These are phyloP conservation scores for Phylloporus scabripes DNA, from an alignment of 768 basidiomycete genomes.

Conservation along the genomic window DNA sequence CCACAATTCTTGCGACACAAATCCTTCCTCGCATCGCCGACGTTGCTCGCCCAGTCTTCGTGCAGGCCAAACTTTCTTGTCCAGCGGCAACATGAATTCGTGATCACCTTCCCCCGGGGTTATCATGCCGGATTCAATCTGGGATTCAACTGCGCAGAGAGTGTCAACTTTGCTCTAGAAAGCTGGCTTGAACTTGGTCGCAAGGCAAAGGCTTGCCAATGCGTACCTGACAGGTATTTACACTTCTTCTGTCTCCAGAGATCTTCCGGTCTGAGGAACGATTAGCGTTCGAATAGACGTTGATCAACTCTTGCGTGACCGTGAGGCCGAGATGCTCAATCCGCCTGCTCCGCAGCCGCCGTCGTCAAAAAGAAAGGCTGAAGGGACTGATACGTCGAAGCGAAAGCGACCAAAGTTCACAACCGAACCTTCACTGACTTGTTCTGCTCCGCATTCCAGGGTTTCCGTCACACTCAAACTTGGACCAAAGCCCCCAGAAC, in stretches of 20 bases:
- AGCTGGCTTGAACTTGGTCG: conserved; percentile 90
- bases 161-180: conserved; percentile 93
- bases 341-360: conserved; percentile 3
- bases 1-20: conserved; percentile 96
- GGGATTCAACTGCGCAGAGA: conserved; percentile 95
- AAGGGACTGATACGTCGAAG: conserved; percentile 25
- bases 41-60: conserved; percentile 68
- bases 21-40: conserved; percentile 89
- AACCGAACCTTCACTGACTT: conserved; percentile 3
- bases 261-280: conserved; percentile 6
- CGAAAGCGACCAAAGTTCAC: conserved; percentile 24
- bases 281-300: conserved; percentile 89
- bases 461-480: conserved; percentile 61
- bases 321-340: conserved; percentile 43
- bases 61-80: conserved; percentile 83
- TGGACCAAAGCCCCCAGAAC: conserved; percentile 53
- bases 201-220: conserved; percentile 69
- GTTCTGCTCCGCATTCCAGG: conserved; percentile 27
- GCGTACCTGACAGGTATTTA: conserved; percentile 64
- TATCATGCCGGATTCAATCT: conserved; percentile 98
- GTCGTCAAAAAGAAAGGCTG: conserved; percentile 38
- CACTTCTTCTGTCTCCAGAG: not conserved
- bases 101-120: conserved; percentile 90
- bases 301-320: conserved; percentile 71
- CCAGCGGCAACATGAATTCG: conserved; percentile 92